Conservation (phyloP, 192 early-diverging fungal genomes). For the Linnemannia zychae region DNA sequence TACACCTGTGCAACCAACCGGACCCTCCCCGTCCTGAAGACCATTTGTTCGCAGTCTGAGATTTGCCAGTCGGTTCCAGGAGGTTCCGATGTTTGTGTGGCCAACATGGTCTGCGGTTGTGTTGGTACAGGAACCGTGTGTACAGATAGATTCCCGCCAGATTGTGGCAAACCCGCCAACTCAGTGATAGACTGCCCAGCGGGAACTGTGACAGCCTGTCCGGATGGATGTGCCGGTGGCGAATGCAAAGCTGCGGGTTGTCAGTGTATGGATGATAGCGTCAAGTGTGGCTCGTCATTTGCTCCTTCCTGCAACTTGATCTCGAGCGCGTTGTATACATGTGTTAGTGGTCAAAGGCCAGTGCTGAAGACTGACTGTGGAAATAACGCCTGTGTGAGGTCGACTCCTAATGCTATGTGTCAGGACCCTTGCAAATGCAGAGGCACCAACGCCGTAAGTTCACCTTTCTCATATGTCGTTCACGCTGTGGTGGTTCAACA, state of each 20-base stretch:
- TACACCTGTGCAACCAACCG: conserved; percentile 4
- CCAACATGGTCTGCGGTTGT: background rate
- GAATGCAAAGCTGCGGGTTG: background rate
- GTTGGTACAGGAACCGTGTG: conserved; percentile 3
- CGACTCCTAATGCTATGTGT: background rate
- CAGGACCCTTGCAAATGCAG: conserved; percentile 17
- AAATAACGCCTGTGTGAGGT: background rate
- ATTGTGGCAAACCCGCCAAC: background rate
- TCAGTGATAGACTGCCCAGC: background rate
- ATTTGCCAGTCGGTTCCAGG: background rate
- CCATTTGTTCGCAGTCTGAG: background rate
- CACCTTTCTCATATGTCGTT: background rate
- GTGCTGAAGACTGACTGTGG: conserved; percentile 4
- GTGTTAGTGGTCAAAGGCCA: conserved; percentile 8
- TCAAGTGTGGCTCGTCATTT: background rate
- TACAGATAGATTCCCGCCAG: background rate
- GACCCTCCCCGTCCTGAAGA: background rate
- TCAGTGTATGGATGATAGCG: background rate
- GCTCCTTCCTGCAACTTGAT: background rate
- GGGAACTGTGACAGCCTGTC: background rate
- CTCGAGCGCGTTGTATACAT: conserved; percentile 8
- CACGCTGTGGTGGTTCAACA: too few relatives aligned
- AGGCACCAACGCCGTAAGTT: background rate
- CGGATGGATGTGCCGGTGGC: conserved; percentile 2
- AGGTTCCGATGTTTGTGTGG: conserved; percentile 1